Evolutionary conservation across 192 early-diverging fungal species (phyloP).

Genomic region (Cetraspora pellucida): DNA sequence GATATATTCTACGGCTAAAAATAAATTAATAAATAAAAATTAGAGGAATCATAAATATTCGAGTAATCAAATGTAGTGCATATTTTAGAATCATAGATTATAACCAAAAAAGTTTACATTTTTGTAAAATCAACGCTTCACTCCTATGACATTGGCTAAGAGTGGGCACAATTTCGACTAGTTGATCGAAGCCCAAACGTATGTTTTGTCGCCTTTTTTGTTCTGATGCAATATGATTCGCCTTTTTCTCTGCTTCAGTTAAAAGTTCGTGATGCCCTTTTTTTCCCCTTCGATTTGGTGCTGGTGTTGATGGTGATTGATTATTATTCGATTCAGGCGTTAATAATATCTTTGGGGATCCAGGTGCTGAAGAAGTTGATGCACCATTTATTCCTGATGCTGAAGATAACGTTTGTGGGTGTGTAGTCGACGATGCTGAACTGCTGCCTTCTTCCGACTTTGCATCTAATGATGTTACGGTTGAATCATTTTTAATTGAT

Average conservation of each 20-base stretch:
- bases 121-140: constrained; percentile 85
- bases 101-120: constrained; percentile 48
- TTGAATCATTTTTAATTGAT: constrained; percentile 15
- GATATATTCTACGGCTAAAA: constrained; percentile 75
- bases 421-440: constrained; percentile 37
- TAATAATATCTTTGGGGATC: constrained; percentile 28
- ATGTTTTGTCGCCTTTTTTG: constrained; percentile 93
- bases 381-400: constrained; percentile 31
- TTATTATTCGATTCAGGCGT: constrained; percentile 25
- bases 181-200: constrained; percentile 84
- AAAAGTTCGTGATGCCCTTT: constrained; percentile 69
- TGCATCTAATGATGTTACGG: neutral
- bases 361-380: constrained; percentile 34
- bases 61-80: neutral
- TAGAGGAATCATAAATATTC: neutral
- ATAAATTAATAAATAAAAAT: constrained; percentile 6
- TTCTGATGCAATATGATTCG: constrained; percentile 94
- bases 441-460: constrained; percentile 34
- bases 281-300: constrained; percentile 33
- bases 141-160: constrained; percentile 80
- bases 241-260: constrained; percentile 89
- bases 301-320: constrained; percentile 26
- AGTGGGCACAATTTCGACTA: constrained; percentile 85
- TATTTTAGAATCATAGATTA: too few relatives aligned
- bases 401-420: constrained; percentile 14